Evolutionary conservation across 305 asterid species (phyloP).

Genomic region (Rubia peregrina): DNA sequence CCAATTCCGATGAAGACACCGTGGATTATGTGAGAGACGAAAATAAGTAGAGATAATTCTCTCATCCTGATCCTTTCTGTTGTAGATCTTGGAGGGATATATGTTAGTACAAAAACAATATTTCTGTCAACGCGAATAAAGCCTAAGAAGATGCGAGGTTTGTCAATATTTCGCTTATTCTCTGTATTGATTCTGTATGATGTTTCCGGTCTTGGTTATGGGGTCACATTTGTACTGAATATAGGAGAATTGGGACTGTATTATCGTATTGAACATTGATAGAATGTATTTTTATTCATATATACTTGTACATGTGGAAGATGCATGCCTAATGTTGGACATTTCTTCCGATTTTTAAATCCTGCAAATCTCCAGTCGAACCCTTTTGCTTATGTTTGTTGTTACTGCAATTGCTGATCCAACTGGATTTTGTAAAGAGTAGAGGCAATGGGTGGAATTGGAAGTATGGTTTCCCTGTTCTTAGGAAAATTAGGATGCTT

Average conservation of each 20-base stretch:
- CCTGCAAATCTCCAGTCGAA: not conserved
- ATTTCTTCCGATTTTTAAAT: not conserved
- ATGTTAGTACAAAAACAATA: no score
- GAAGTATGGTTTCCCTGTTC: not conserved
- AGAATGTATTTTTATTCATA: not conserved
- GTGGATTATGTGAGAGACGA: not conserved
- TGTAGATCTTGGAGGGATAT: not conserved
- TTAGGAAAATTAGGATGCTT: not conserved
- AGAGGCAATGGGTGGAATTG: constrained; percentile 5
- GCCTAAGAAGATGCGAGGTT: not conserved
- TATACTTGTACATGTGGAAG: not conserved
- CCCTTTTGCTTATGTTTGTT: not conserved
- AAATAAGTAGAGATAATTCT: not conserved
- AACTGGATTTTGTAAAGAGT: not conserved
- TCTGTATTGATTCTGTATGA: not conserved
- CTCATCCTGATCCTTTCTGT: not conserved
- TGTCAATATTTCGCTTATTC: not conserved
- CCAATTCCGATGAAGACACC: constrained; percentile 13
- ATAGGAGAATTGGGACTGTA: not conserved
- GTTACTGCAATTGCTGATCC: constrained; percentile 4
- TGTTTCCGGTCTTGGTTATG: not conserved
- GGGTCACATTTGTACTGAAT: not conserved
- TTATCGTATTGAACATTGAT: not conserved
- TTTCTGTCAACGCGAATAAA: not conserved
- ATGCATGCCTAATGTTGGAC: not conserved